Conservation (phyloP, 495 filamentous ascomycete species). For the Xylaria telfairii region DNA sequence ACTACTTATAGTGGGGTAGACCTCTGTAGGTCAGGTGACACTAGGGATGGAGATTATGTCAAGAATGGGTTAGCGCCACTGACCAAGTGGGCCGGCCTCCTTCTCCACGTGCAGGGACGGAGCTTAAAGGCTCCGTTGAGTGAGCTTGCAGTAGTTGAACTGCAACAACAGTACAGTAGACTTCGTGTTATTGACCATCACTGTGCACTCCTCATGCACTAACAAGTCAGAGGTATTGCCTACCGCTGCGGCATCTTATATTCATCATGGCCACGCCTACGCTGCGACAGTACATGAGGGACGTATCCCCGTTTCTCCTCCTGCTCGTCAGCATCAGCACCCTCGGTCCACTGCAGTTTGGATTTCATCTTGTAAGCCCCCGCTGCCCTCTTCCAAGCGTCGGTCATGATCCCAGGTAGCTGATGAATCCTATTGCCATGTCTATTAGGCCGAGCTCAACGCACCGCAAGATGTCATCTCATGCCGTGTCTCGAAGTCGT, state of each 20-base stretch:
- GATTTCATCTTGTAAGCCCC: slow-evolving; percentile 81
- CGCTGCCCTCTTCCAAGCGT: neutral
- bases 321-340: slow-evolving; percentile 69
- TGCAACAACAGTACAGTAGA: neutral
- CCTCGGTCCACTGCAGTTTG: slow-evolving; percentile 88
- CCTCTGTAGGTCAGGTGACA: no score
- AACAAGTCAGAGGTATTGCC: neutral
- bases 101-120: neutral
- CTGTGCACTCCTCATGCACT: neutral
- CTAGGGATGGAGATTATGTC: no score
- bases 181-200: neutral
- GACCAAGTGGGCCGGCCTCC: neutral
- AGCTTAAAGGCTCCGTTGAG: neutral
- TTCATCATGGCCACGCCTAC: slow-evolving; percentile 43
- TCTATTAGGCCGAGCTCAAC: slow-evolving; percentile 84
- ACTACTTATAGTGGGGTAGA: no score
- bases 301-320: slow-evolving; percentile 68
- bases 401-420: neutral
- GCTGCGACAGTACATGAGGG: slow-evolving; percentile 41
- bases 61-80: no score
- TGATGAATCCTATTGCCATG: slow-evolving; percentile 6
- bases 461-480: slow-evolving; percentile 89
- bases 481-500: slow-evolving; percentile 69
- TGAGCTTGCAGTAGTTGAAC: neutral
- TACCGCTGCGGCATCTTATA: neutral